phyloP scores from a whole-genome alignment of 225 moss, liverwort and hornwort species.

The Thuidium tamariscinum region DNA sequence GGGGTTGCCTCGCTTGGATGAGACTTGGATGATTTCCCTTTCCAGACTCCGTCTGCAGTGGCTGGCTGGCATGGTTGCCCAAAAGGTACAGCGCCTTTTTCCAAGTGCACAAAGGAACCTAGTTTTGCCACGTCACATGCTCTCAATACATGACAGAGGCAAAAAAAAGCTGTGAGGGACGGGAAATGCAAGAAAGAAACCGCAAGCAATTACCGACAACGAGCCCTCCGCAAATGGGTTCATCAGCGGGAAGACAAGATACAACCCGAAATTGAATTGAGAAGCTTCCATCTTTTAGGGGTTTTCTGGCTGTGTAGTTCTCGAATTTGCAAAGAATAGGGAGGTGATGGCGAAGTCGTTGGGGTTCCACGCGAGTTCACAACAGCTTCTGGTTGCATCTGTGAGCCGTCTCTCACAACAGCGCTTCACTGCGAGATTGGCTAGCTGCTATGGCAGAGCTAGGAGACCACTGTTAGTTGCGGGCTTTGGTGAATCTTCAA shows the following conservation, averaged over 20 bases:
- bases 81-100: not conserved
- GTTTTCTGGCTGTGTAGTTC: not conserved
- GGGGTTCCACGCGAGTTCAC: not conserved
- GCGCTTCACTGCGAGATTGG: not conserved
- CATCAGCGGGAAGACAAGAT: not conserved
- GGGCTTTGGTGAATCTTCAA: not conserved
- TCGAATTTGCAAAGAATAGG: not conserved
- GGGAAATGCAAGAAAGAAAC: not conserved
- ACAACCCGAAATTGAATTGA: not conserved
- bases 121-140: not conserved
- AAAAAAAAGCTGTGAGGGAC: not conserved
- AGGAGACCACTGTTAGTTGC: not conserved
- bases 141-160: not conserved
- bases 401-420: not conserved
- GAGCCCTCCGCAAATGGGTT: no score
- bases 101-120: not conserved
- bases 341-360: not conserved
- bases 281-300: not conserved
- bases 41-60: not conserved
- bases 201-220: not conserved
- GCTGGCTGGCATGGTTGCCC: not conserved
- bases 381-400: not conserved
- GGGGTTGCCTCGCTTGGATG: not conserved
- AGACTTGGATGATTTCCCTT: not conserved
- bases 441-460: not conserved